Evolutionary conservation across 768 basidiomycete genomes (phyloP).

Genomic region (Mycena vitilis): DNA sequence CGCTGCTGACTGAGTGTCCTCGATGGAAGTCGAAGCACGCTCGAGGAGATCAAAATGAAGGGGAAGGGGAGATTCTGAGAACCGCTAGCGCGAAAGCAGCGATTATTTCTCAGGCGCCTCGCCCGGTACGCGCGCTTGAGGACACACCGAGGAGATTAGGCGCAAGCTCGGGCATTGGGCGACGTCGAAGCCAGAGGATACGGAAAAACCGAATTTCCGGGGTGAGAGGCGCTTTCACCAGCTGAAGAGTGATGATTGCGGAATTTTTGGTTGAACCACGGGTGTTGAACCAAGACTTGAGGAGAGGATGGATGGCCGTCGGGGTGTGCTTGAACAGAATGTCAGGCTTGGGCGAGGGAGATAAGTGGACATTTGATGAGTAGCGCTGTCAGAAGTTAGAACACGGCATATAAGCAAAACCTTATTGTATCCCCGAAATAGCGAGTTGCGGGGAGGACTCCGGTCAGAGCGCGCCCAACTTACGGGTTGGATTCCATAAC

Average conservation of each 20-base stretch:
- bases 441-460: not conserved
- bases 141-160: slow-evolving; percentile 24
- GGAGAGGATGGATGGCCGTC: too few species aligned
- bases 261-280: too few species aligned
- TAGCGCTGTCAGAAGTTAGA: not conserved
- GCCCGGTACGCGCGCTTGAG: slow-evolving; percentile 14
- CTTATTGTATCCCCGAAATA: not conserved
- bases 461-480: not conserved
- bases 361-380: not conserved
- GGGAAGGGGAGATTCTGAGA: slow-evolving; percentile 4
- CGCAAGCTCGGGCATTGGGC: slow-evolving; percentile 24
- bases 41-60: slow-evolving; percentile 15
- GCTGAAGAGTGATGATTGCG: too few species aligned
- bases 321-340: too few species aligned
- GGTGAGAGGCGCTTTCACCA: not conserved
- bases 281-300: too few species aligned
- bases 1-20: slow-evolving; percentile 13
- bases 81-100: not conserved
- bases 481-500: slow-evolving; percentile 30
- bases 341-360: not conserved
- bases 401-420: slow-evolving; percentile 7
- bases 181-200: slow-evolving; percentile 9
- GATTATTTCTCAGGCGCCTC: slow-evolving; percentile 25
- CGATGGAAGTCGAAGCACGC: slow-evolving; percentile 12
- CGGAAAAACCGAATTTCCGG: slow-evolving; percentile 13